Conservation (phyloP, 2,329 filamentous ascomycete genomes). For the Drechmeria coniospora region DNA sequence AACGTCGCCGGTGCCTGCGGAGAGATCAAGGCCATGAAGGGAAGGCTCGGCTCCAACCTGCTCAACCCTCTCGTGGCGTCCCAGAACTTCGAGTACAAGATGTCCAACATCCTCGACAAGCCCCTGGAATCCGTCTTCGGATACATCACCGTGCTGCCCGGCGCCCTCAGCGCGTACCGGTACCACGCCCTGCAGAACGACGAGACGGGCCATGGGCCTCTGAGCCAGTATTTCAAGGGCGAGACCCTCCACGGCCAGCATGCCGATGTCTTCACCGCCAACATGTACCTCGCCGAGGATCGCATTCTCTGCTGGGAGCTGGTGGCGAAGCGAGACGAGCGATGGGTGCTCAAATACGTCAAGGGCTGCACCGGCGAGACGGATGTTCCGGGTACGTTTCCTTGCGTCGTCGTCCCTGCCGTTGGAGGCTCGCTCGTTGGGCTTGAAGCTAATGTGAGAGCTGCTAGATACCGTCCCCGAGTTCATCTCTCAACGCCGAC, state of each 20-base stretch:
- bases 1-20: slow-evolving; percentile 94
- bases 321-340: slow-evolving; percentile 83
- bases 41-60: slow-evolving; percentile 64
- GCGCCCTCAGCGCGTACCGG: slow-evolving; percentile 85
- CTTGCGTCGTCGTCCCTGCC: not conserved
- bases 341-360: slow-evolving; percentile 97
- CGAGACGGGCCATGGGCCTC: slow-evolving; percentile 80
- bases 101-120: slow-evolving; percentile 98
- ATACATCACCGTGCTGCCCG: slow-evolving; percentile 93
- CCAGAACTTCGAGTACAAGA: slow-evolving; percentile 99
- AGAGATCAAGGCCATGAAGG: slow-evolving; percentile 95
- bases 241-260: slow-evolving; percentile 93
- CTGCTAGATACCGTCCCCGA: slow-evolving; percentile 70
- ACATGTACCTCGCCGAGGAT: slow-evolving; percentile 87
- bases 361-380: slow-evolving; percentile 95
- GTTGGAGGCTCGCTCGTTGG: no score
- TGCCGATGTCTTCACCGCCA: slow-evolving; percentile 93
- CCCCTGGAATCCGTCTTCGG: slow-evolving; percentile 94
- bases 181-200: slow-evolving; percentile 96
- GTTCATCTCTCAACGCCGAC: slow-evolving; percentile 88
- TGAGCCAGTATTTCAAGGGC: slow-evolving; percentile 98
- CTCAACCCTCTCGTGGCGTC: slow-evolving; percentile 90
- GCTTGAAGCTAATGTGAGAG: slow-evolving; percentile 11
- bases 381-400: slow-evolving; percentile 72
- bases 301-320: slow-evolving; percentile 88